Conservation (phyloP, 176 grass and related monocot species). For the Aegilops umbellulata region DNA sequence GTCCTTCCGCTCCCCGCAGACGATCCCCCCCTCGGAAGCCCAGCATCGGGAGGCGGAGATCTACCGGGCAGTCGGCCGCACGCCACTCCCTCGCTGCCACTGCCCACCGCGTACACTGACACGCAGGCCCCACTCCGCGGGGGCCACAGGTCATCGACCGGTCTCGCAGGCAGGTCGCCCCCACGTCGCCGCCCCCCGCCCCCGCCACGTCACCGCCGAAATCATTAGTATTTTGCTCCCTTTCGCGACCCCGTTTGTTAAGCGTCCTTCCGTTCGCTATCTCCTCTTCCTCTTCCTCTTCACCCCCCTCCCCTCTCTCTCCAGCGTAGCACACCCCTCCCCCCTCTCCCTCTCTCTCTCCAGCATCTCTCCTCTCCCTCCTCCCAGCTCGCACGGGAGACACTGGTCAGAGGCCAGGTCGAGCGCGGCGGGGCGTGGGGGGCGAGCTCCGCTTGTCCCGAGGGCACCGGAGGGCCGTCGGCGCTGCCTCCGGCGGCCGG, state of each 20-base stretch:
- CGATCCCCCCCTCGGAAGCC: slow-evolving; percentile 13
- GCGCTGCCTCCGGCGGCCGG: background rate
- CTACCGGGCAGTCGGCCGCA: slow-evolving; percentile 31
- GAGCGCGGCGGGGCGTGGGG: background rate
- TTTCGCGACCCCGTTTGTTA: slow-evolving; percentile 48
- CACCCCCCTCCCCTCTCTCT: background rate
- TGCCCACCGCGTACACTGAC: background rate
- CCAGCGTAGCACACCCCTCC: background rate
- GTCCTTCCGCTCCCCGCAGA: slow-evolving; percentile 18
- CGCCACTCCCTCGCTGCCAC: background rate
- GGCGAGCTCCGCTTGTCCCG: slow-evolving; percentile 4
- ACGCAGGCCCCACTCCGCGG: fast-evolving
- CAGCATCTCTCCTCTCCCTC: background rate
- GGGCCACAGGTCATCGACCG: background rate
- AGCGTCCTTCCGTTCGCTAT: slow-evolving; percentile 44
- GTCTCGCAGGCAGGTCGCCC: background rate
- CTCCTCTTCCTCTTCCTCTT: slow-evolving; percentile 24
- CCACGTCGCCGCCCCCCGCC: slow-evolving; percentile 31
- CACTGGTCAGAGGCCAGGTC: slow-evolving; percentile 35
- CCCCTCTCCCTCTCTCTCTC: background rate
- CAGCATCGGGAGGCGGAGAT: slow-evolving; percentile 61
- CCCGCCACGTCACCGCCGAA: slow-evolving; percentile 55
- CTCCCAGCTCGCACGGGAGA: slow-evolving; percentile 14
- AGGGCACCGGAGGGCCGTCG: background rate
- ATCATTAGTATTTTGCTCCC: slow-evolving; percentile 39